Percentiles rank a stretch among this genome's conserved stretches.
Evolutionary conservation across 306 rosid species (phyloP).

Genomic region (Mimosa bimucronata): DNA sequence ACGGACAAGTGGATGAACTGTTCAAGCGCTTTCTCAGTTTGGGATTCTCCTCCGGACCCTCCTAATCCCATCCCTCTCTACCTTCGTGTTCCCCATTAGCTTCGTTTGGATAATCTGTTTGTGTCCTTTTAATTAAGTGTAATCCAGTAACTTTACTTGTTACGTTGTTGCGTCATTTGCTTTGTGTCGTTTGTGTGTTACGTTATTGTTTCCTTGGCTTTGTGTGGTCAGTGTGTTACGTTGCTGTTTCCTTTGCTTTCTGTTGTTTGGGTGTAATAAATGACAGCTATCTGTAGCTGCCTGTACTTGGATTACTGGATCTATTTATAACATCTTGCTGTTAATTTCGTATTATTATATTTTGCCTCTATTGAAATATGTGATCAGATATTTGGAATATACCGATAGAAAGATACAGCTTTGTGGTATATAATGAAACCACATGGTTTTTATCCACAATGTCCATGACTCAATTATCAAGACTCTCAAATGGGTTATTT

Average conservation of each 20-base stretch:
- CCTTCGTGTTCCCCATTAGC: conserved; percentile 43
- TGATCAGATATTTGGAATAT: neutral
- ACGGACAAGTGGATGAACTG: conserved; percentile 58
- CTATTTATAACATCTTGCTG: neutral
- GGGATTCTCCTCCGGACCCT: conserved; percentile 50
- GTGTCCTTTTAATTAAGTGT: no score
- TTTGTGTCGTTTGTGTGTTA: neutral
- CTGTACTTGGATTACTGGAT: neutral
- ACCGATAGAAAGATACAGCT: neutral
- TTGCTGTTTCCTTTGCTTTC: neutral
- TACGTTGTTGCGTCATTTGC: neutral
- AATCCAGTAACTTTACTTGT: no score
- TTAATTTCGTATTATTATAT: neutral
- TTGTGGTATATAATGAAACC: no score
- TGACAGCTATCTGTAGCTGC: no score
- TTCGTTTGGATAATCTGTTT: no score
- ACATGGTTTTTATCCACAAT: no score
- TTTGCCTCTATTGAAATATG: no score
- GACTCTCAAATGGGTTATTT: no score
- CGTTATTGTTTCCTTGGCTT: no score
- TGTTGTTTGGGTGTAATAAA: no score
- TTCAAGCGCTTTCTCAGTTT: conserved; percentile 65
- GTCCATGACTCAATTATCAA: no score
- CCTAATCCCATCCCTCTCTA: conserved; percentile 49
- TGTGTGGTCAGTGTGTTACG: no score